Evolutionary conservation across 805 yeast species (phyloP), one percentile per base, ranked within the genome.

Genomic region (Yamadazyma kitorensis): DNA sequence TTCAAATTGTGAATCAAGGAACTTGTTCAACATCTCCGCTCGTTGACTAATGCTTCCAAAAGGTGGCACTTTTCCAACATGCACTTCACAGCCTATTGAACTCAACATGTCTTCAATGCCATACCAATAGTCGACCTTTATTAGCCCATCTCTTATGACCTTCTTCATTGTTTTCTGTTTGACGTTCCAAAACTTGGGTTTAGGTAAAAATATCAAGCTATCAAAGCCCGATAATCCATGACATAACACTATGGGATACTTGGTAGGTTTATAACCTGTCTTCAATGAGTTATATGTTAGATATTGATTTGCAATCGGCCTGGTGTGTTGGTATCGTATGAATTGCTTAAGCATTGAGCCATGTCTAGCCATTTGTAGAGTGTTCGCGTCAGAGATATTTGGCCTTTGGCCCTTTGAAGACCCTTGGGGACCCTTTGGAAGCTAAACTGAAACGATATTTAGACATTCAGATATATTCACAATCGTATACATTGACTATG

Each of bases 181-280:
- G n/a, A n/a, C n/a, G 5, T 30, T 18, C 34, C 35, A 36, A 15
- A 36, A 26, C 10, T 38, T 29, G 2, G 48, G 48, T 24, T 44
- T 38, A 5, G 54, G 55, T 11, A 54, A 17, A 25, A 59, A 39
- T 2, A 48, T 37, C 27, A 66, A 37, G 32, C 54, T 68, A 47
- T 85, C 94, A 47, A 86, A 87, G 1, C 96, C 96, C 0, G 86
- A 77, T 16, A 87, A 70, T 0, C 96, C 96, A 61, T 87, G 96
- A 48, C 95, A 87, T 17, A 87, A 57, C 0, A 87, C 82, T 1
- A 87, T 75, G 0, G 96, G 95, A 48, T 71, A 64, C 44, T 74
- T 74, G 0, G 94, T 88, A 4, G 82, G 70, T 9, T 56, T 49
- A 49, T 80, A 82, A 19, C 62, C 42, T 10, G 31, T 27, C 19